Conservation (phyloP, 345 rosid species). For the Linum lewisii region DNA sequence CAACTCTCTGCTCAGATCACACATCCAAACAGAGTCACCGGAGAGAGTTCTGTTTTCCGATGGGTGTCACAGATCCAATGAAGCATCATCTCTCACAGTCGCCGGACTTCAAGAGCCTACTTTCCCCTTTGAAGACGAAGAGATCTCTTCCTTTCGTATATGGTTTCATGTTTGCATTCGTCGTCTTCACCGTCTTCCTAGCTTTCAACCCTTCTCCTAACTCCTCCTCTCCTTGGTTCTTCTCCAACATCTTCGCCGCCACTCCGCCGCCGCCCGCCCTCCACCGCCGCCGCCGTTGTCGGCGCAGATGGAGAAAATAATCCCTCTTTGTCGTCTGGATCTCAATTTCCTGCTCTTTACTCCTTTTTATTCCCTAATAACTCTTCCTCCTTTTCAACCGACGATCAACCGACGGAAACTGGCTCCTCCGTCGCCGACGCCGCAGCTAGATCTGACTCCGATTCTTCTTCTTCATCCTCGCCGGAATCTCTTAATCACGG, state of each 20-base stretch:
- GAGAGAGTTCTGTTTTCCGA: not conserved
- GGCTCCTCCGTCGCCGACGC: not conserved
- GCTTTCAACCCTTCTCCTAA: constrained; percentile 55
- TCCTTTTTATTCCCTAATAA: constrained; percentile 33
- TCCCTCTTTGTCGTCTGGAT: constrained; percentile 50
- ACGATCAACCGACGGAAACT: not conserved
- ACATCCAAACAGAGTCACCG: not conserved
- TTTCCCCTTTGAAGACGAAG: constrained; percentile 38
- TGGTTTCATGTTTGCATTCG: constrained; percentile 54
- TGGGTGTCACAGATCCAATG: constrained; percentile 44
- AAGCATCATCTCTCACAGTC: constrained; percentile 33
- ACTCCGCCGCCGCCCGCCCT: constrained; percentile 8
- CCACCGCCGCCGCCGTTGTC: constrained; percentile 9
- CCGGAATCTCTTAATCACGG: constrained; percentile 10
- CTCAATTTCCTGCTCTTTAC: constrained; percentile 46
- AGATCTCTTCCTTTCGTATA: constrained; percentile 48
- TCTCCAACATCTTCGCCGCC: constrained; percentile 34
- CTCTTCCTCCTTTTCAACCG: constrained; percentile 13
- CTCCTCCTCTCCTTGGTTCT: constrained; percentile 43
- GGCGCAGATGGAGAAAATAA: too few species aligned
- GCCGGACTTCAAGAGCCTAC: constrained; percentile 40
- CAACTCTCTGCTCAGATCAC: not conserved
- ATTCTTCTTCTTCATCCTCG: constrained; percentile 4
- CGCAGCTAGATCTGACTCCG: constrained; percentile 19
- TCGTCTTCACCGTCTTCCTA: constrained; percentile 54